phyloP scores from a whole-genome alignment of 768 basidiomycete species.

The Gymnopilus junonius region DNA sequence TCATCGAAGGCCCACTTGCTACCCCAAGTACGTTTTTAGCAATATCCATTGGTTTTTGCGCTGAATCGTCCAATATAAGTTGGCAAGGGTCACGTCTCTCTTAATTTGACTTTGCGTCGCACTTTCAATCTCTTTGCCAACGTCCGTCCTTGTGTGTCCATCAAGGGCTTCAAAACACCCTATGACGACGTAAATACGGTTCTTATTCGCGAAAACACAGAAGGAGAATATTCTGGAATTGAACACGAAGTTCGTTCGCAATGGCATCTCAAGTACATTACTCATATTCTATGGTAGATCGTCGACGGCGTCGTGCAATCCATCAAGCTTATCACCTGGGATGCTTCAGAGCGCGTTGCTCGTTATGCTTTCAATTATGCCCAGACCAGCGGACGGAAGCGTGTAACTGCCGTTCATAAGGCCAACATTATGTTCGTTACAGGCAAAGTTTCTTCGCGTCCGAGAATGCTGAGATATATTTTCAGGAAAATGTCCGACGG shows the following conservation, averaged over 20 bases:
- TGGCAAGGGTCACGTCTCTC: slow-evolving; percentile 97
- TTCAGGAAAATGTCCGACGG: slow-evolving; percentile 99
- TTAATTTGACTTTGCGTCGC: slow-evolving; percentile 95
- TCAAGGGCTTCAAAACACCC: slow-evolving; percentile 96
- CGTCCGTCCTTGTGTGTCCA: slow-evolving; percentile 94
- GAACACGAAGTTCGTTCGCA: slow-evolving; percentile 84
- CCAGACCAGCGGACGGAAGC: slow-evolving; percentile 81
- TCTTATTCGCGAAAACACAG: slow-evolving; percentile 98
- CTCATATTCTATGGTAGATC: slow-evolving; percentile 49
- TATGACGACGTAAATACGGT: slow-evolving; percentile 99
- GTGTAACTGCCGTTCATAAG: slow-evolving; percentile 99
- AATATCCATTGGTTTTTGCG: background rate
- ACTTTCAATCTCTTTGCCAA: slow-evolving; percentile 99
- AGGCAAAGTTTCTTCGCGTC: background rate
- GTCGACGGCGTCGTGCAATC: slow-evolving; percentile 99
- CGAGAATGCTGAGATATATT: background rate
- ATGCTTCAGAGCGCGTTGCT: slow-evolving; percentile 97
- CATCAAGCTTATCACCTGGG: slow-evolving; percentile 99
- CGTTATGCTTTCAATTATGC: slow-evolving; percentile 99
- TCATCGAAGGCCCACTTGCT: slow-evolving; percentile 79
- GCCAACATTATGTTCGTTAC: slow-evolving; percentile 93
- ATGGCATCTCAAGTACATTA: background rate
- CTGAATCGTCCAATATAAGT: slow-evolving; percentile 50
- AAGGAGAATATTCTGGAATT: slow-evolving; percentile 99
- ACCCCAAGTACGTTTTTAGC: slow-evolving; percentile 80